Evolutionary conservation across 768 basidiomycete species (phyloP).

Genomic region (Mrakia frigida): DNA sequence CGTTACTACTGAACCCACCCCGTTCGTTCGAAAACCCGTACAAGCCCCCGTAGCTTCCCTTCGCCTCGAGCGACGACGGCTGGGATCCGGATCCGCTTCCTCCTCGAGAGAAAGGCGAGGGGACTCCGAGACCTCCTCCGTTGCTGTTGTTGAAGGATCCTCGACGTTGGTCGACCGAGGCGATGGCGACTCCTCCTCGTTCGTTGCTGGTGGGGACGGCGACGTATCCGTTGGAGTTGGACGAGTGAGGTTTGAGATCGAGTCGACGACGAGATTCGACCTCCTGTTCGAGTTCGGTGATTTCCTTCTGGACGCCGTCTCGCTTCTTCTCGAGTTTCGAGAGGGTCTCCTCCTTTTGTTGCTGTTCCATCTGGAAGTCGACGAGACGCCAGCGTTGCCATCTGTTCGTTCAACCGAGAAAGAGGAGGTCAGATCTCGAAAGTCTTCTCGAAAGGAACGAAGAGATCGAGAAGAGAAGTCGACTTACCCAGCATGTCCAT

Average conservation of each 20-base stretch:
- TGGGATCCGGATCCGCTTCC: background rate
- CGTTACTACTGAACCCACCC: background rate
- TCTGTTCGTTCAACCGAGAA: background rate
- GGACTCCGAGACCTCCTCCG: background rate
- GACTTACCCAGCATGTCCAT: slow-evolving; percentile 67
- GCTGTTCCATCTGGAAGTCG: slow-evolving; percentile 67
- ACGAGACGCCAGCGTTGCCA: slow-evolving; percentile 73
- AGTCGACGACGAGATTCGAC: background rate
- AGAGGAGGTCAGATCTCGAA: background rate
- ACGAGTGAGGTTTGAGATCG: background rate
- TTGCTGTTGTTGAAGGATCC: background rate
- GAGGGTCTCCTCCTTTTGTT: background rate
- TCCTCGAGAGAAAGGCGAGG: background rate
- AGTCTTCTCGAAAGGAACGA: background rate
- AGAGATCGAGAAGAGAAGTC: background rate
- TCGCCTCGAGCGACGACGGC: background rate
- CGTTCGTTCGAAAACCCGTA: slow-evolving; percentile 9
- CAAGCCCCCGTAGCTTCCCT: background rate
- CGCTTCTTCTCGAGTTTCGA: background rate
- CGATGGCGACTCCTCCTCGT: background rate
- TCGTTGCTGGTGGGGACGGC: background rate
- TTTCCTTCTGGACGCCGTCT: background rate
- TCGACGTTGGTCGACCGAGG: background rate
- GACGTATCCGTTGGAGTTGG: background rate
- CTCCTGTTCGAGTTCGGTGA: background rate